Percentiles rank a stretch among this genome's conserved stretches.
Evolutionary conservation across 306 rosid species (phyloP).

Genomic region (Inga oerstediana): DNA sequence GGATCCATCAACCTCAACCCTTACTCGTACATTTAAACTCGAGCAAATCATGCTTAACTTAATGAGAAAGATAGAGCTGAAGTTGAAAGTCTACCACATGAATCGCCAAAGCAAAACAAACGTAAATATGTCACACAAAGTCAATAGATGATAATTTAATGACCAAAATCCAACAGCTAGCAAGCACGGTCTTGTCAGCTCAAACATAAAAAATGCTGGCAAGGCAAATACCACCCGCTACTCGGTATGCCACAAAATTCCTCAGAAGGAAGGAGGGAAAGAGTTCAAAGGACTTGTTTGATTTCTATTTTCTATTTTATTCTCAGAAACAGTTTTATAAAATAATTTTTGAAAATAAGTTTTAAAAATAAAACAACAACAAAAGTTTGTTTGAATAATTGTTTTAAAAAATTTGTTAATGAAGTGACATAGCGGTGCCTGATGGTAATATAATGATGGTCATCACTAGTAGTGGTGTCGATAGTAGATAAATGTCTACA

Average conservation of each 20-base stretch:
- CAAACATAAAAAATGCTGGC: slow-evolving; percentile 29
- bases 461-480: too few species aligned
- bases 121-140: slow-evolving; percentile 14
- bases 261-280: slow-evolving; percentile 16
- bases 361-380: too few species aligned
- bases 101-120: slow-evolving; percentile 4
- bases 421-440: too few species aligned
- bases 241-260: background rate
- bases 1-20: too few species aligned
- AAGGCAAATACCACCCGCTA: background rate
- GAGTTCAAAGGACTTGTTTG: background rate
- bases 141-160: slow-evolving; percentile 21
- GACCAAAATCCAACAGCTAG: slow-evolving; percentile 25
- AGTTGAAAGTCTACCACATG: background rate
- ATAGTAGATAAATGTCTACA: too few species aligned
- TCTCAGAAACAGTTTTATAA: too few species aligned
- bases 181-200: slow-evolving; percentile 30
- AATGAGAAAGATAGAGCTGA: slow-evolving; percentile 9
- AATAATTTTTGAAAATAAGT: too few species aligned
- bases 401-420: too few species aligned
- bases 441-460: too few species aligned
- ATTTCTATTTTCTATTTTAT: too few species aligned
- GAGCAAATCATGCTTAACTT: background rate
- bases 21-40: too few species aligned
- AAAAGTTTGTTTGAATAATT: too few species aligned